Evolutionary conservation across 805 yeast species (phyloP), one percentile per base, ranked within the genome.

Genomic region (Suhomyces sp.): DNA sequence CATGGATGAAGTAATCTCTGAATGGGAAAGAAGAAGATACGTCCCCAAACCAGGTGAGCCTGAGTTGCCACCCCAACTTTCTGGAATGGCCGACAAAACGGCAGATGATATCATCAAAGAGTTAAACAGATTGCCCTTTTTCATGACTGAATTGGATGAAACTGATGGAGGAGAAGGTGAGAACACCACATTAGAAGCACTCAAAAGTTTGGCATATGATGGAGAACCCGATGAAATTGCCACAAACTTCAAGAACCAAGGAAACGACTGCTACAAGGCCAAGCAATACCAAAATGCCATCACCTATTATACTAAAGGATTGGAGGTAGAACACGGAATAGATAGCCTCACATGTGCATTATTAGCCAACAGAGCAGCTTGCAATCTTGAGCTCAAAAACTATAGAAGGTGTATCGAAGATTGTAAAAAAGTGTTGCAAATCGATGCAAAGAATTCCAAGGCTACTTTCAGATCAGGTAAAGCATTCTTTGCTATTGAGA

Each of bases 211-310:
- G 60, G 97, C 96, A 0, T 91, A 90, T 64, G 99, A 94, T 48
- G 99, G 98, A 45, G 96, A 90, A 57, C 97, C 97, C 0, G 85
- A 87, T 62, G 99, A 94, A 64, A 76, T 91, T 35, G 97, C 97
- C 4, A 78, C 82, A 23, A 92, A 91, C 64, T 94, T 92, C 74
- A 90, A 91, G 57, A 85, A 82, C 55, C 97, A 93, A 66, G 99
- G 99, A 5, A 94, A 96, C 67, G 97, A 90, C 13, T 81, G 88
- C 54, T 94, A 79, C 71, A 86, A 83, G 66, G 73, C 74, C 8
- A 89, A 86, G 60, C 83, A 85, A 61, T 94, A 81, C 70, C 79
- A 81, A 52, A 83, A 83, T 57, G 99, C 99, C 0, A 75, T 89
- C 42, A 87, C 83, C 51, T 86, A 76, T 62, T 94, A 94, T 63